Base-by-base conservation (phyloP, 495 filamentous ascomycete species). In the Thermochaetoides thermophila region DNA sequence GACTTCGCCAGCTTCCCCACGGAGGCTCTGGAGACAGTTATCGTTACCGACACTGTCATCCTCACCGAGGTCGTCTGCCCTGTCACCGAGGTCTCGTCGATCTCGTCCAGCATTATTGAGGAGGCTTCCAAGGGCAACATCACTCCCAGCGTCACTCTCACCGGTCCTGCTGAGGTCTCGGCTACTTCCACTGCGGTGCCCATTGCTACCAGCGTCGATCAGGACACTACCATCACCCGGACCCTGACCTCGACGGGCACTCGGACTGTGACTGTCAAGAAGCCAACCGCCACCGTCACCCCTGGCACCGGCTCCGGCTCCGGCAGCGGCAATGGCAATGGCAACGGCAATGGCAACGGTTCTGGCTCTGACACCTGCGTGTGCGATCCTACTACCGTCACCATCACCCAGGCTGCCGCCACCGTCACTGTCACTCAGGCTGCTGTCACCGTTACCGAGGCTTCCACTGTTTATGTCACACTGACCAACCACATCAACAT, bases 171-270 rank as follows among this genome's bases (percentile, higher is more conserved):
- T 26, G 38, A 37, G 15, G 36, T 55, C 27, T 59, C 50, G 15
- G 59, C 57, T 24, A 23, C 63, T 26, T 32, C 52, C 45, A 57
- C 61, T 8, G 53, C 52, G n/a, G 35, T 55, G 28, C 9, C 37
- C 21, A 17, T 29, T n/a, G 11, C 38, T 7, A 32, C 22, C 2
- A 33, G 21, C 10, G 38, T 5, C 0, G 43, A 46, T 30, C 36
- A 41, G 12, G 46, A 44, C 34, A 54, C 54, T 27, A 60, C 57
- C 15, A 61, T 31, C 15, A 49, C 48, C 27, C 17, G 34, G 9
- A 61, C 60, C 10, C 24, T 31, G 4, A 63, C 59, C 29, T 47
- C 42, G 34, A 61, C 53, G 14, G 57, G 55, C 22, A 65, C 60
- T 16, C 46, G 45, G 18, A 62, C 59, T 21, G 50, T 62, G 15